Conservation (phyloP, 1,284 basidiomycete species). For the Ganoderma leucocontextum region DNA sequence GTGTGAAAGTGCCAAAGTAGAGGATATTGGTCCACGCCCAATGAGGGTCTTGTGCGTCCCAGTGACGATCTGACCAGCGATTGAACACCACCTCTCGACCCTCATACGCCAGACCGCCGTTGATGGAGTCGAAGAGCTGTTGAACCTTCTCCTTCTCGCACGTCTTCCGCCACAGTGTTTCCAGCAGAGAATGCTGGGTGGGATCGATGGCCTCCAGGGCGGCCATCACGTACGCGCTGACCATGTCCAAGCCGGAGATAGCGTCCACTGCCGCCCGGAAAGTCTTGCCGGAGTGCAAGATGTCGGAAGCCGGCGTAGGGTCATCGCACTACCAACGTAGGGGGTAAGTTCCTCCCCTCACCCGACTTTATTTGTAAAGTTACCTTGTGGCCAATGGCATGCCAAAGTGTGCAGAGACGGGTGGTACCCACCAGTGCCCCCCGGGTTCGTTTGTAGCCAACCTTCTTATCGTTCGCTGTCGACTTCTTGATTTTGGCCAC, state of each 20-base stretch:
- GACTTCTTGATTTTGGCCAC: neutral
- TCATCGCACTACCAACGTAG: neutral
- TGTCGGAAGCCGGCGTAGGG: neutral
- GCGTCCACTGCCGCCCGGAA: neutral
- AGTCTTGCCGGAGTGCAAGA: neutral
- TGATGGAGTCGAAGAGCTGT: neutral
- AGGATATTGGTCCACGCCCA: neutral
- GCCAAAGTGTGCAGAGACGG: neutral
- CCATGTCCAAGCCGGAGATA: neutral
- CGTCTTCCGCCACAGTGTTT: neutral
- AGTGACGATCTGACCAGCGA: neutral
- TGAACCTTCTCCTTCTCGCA: neutral
- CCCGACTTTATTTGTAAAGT: too few species aligned
- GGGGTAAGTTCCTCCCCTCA: too few species aligned
- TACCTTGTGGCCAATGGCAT: neutral
- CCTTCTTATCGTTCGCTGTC: neutral
- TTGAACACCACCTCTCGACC: neutral
- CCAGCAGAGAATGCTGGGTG: neutral
- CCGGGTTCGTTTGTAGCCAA: neutral
- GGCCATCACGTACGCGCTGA: neutral
- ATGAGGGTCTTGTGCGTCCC: neutral
- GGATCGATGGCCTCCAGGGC: neutral
- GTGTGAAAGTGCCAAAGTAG: neutral
- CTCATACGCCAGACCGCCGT: neutral
- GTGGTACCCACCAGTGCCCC: neutral